phyloP scores from a whole-genome alignment of 768 basidiomycete genomes.

The Auricularia sp. region DNA sequence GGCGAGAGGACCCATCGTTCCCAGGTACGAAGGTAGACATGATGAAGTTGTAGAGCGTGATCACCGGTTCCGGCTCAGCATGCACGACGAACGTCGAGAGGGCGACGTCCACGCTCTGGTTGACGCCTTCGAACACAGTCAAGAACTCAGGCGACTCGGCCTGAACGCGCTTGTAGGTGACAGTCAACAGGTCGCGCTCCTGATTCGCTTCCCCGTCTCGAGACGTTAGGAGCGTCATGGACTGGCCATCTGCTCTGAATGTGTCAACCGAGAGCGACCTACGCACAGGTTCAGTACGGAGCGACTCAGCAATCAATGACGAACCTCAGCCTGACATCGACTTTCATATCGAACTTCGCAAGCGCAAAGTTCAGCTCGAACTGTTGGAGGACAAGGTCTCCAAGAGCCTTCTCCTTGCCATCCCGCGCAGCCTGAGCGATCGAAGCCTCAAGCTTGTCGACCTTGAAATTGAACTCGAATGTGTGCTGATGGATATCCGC shows the following conservation, averaged over 20 bases:
- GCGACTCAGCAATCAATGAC: slow-evolving; percentile 6
- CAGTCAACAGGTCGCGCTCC: slow-evolving; percentile 60
- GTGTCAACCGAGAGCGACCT: slow-evolving; percentile 74
- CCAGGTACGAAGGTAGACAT: slow-evolving; percentile 87
- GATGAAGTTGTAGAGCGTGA: slow-evolving; percentile 90
- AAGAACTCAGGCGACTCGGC: slow-evolving; percentile 78
- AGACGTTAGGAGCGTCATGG: slow-evolving; percentile 61
- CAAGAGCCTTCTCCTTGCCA: slow-evolving; percentile 62
- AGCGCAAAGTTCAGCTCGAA: slow-evolving; percentile 70
- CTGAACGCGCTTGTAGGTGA: slow-evolving; percentile 74
- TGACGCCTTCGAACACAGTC: slow-evolving; percentile 69
- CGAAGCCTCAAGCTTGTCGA: slow-evolving; percentile 70
- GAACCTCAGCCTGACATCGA: slow-evolving; percentile 72
- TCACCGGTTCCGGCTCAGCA: slow-evolving; percentile 80
- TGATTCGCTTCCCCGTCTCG: slow-evolving; percentile 29
- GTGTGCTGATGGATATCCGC: slow-evolving; percentile 43
- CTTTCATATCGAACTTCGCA: slow-evolving; percentile 78
- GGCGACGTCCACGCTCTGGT: slow-evolving; percentile 79
- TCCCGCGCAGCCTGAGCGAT: slow-evolving; percentile 60
- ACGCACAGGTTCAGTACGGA: neutral
- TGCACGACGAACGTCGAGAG: slow-evolving; percentile 87
- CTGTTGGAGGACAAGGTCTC: slow-evolving; percentile 65
- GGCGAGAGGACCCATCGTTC: neutral
- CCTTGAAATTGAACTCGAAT: slow-evolving; percentile 82
- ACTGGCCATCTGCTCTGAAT: slow-evolving; percentile 42